phyloP scores from a whole-genome alignment of 2,329 filamentous ascomycete species.

The Geosmithia flava region DNA sequence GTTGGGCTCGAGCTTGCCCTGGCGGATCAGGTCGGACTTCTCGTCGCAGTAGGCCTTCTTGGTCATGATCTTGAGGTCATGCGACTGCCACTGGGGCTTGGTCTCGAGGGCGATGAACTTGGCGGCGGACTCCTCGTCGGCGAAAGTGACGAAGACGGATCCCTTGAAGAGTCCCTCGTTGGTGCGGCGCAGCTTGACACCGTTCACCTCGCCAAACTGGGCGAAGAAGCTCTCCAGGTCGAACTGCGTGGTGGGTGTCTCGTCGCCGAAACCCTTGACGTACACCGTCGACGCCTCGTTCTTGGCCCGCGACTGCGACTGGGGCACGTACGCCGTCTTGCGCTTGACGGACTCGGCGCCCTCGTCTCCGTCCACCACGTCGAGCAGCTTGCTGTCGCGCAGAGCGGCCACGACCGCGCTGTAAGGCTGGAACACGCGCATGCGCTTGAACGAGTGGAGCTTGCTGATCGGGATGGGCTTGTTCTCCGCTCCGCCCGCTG shows the following conservation, averaged over 20 bases:
- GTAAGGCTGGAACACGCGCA: conserved; percentile 88
- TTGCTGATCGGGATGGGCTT: conserved; percentile 66
- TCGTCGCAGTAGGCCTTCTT: conserved; percentile 81
- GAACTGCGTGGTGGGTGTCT: conserved; percentile 75
- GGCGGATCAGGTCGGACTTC: conserved; percentile 60
- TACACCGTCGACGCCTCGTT: conserved; percentile 70
- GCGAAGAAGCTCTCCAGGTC: conserved; percentile 90
- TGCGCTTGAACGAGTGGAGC: conserved; percentile 84
- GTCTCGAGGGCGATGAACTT: conserved; percentile 71
- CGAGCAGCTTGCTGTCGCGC: conserved; percentile 61
- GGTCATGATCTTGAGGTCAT: conserved; percentile 69
- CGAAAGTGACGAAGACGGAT: conserved; percentile 91
- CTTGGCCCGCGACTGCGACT: conserved; percentile 47
- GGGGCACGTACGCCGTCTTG: conserved; percentile 56
- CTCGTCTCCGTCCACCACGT: conserved; percentile 58
- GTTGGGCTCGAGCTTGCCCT: conserved; percentile 55
- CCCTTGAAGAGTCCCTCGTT: conserved; percentile 76
- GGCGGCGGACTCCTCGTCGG: conserved; percentile 62
- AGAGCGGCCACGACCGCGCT: conserved; percentile 73
- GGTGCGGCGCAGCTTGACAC: conserved; percentile 75
- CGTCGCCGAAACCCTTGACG: conserved; percentile 85
- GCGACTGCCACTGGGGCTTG: conserved; percentile 72
- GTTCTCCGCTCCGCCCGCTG: conserved; percentile 69
- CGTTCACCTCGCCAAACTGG: conserved; percentile 64
- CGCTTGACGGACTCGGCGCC: conserved; percentile 48